These are phyloP conservation scores for Boletus subparvulus DNA, from an alignment of 768 basidiomycete genomes.

Conservation along the genomic window DNA sequence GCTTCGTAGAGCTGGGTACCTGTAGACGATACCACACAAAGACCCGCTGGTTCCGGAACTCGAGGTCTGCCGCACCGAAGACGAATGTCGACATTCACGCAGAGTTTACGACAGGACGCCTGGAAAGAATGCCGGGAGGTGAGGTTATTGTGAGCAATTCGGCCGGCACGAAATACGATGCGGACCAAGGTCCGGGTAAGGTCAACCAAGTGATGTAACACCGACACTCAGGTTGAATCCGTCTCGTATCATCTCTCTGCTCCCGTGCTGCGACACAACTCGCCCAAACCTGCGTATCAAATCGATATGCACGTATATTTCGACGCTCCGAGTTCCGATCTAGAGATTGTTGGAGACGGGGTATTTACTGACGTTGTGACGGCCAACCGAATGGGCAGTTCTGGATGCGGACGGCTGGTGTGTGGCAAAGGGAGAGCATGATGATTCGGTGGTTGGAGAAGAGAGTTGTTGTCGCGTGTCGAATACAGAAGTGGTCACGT, in stretches of 20 bases:
- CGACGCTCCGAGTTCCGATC: conserved; percentile 54
- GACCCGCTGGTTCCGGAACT: conserved; percentile 80
- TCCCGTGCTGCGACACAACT: conserved; percentile 77
- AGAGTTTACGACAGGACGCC: conserved; percentile 47
- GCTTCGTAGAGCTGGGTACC: conserved; percentile 73
- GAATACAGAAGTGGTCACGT: conserved; percentile 1
- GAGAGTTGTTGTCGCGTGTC: conserved; percentile 40
- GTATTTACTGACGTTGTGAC: conserved; percentile 90
- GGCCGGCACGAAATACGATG: conserved; percentile 79
- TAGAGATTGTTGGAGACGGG: conserved; percentile 89
- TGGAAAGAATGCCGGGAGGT: conserved; percentile 71
- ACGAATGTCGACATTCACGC: background rate
- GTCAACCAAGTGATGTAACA: background rate
- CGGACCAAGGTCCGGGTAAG: conserved; percentile 76
- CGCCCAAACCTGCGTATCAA: conserved; percentile 75
- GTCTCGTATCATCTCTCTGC: conserved; percentile 44
- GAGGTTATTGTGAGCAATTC: conserved; percentile 93
- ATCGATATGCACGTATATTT: conserved; percentile 75
- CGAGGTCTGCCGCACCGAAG: conserved; percentile 40
- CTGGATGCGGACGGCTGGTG: conserved; percentile 60
- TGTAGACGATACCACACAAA: conserved; percentile 57
- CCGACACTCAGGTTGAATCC: conserved; percentile 56
- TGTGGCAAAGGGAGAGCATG: conserved; percentile 68
- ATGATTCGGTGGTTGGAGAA: conserved; percentile 13
- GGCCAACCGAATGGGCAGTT: conserved; percentile 66